These are phyloP conservation scores for Rhodotorula mucilaginosa DNA, from an alignment of 1,284 basidiomycete species.

Conservation along the genomic window DNA sequence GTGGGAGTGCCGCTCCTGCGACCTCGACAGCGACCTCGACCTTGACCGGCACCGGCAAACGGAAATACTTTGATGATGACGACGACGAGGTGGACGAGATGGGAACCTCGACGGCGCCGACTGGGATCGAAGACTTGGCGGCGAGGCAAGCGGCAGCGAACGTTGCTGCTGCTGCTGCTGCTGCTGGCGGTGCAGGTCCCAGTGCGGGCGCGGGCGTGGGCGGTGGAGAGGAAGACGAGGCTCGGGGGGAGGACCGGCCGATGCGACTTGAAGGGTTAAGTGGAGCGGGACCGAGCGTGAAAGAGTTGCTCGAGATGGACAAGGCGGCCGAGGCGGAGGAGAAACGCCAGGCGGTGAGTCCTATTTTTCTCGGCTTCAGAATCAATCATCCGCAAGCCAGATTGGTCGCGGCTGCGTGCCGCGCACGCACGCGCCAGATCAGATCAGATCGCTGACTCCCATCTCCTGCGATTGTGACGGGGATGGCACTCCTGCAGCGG, in stretches of 20 bases:
- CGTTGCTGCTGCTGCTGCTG: background rate
- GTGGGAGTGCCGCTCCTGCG: background rate
- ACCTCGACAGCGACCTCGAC: background rate
- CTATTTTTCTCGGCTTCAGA: background rate
- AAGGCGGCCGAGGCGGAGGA: conserved; percentile 34
- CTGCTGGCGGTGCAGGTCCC: background rate
- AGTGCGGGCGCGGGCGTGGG: background rate
- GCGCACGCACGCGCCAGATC: background rate
- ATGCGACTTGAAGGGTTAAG: conserved; percentile 26
- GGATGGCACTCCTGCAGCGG: background rate
- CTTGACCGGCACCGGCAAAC: conserved; percentile 1
- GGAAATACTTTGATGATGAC: conserved; percentile 36
- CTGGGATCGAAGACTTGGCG: conserved; percentile 25
- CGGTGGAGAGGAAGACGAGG: background rate
- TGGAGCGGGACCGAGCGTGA: conserved; percentile 19
- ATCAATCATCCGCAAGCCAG: no score
- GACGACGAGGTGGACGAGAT: conserved; percentile 21
- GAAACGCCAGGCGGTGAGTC: conserved; percentile 27
- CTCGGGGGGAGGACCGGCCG: background rate
- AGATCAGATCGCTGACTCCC: background rate
- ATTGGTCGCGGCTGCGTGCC: background rate
- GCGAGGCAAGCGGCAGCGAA: conserved; percentile 15
- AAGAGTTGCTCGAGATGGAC: conserved; percentile 38
- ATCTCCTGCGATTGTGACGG: no score
- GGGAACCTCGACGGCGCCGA: conserved; percentile 21